Evolutionary conservation across 2,329 filamentous ascomycete species (phyloP), one percentile per base, ranked within the genome.

Genomic region (Colletotrichum cuscutae): DNA sequence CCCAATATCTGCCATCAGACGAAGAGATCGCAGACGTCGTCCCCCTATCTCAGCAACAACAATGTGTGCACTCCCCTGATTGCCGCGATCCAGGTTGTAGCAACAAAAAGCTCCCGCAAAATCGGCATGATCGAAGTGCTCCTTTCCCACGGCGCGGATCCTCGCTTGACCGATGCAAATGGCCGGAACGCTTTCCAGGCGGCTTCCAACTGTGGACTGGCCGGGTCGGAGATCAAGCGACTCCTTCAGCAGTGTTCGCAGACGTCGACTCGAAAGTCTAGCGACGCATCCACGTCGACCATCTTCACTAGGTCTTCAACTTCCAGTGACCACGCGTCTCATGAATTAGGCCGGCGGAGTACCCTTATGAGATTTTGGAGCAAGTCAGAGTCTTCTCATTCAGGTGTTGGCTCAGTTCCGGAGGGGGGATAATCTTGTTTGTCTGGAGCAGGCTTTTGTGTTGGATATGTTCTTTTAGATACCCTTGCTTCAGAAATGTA

Each of bases 21-120:
- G 24, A 68, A 65, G 12, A 52, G 32, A 24, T 22, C 49, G 9
- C 35, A 46, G 13, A 22, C n/a, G 9, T 24, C 24, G 0, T 73
- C 71, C 26, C 56, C 66, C 5, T 35, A 46, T 1, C 19, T 22
- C 28, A 35, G 42, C 4, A 57, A 24, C 35, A 46, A 57, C 15
- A 74, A 74, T 22, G 72, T 74, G 30, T 76, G 76, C 26, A 79
- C 78, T 19, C 76, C 78, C 11, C 73, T 80, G 26, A 74, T 77
- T 65, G 73, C 70, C 30, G 78, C 79, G 5, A 79, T 80, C 30
- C 77, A 80, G 32, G 71, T 75, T 5, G 75, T 76, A 7, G 71
- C 71, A 13, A 76, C 75, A 13, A 75, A 74, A 32, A 74, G 74
- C 32, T 58, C 72, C 1, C 69, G 72, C 26, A 79, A 78, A 53